Base-by-base conservation (phyloP, 1,139 yeast species). In the Protomyces inundatus region DNA sequence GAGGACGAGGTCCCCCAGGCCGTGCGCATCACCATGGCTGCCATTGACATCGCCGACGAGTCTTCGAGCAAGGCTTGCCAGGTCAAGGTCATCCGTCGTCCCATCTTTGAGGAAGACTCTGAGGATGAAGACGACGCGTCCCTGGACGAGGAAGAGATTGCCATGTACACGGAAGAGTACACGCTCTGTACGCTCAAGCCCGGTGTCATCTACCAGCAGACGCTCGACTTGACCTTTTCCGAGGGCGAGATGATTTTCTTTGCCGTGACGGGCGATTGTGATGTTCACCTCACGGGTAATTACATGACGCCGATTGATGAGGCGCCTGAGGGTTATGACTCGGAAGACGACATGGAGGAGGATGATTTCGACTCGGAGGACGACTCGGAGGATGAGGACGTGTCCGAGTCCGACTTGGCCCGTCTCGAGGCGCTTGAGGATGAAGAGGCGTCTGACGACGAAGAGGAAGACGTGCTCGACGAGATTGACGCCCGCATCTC, bases 171-270 rank as follows among this genome's bases (percentile, higher is more conserved):
- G 40, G 70, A 66, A 36, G 88, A 82, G 37, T 87, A 83, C 51
- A 87, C 90, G 67, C 79, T 95, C 67, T 89, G 96, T 79, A 95
- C 98, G 66, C 82, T 93, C 69, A 86, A 95, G 64, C 98, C 98
- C 77, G 82, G 86, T 74, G 74, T 80, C 65, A 72, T 76, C 23
- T 91, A 77, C 82, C 99, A 93, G 81, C 97, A 91, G 81, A 80
- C 95, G 67, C 77, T 93, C 67, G 98, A 93, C 74, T 79, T 93
- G 71, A 90, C 95, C 73, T 87, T 95, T 74, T 82, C 87, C 67
- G 96, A 97, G 72, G 95, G 87, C 74, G 98, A 93, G 79, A 96
- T 90, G 74, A 91, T 93, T 68, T 85, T 82, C 80, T 93, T 93
- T 74, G 95, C 90, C 73, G 97, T 89, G 67, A 87, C 96, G 69